Percentiles rank a stretch among this genome's conserved stretches.
phyloP scores from a whole-genome alignment of 306 rosid species.

The Fragaria vesca region DNA sequence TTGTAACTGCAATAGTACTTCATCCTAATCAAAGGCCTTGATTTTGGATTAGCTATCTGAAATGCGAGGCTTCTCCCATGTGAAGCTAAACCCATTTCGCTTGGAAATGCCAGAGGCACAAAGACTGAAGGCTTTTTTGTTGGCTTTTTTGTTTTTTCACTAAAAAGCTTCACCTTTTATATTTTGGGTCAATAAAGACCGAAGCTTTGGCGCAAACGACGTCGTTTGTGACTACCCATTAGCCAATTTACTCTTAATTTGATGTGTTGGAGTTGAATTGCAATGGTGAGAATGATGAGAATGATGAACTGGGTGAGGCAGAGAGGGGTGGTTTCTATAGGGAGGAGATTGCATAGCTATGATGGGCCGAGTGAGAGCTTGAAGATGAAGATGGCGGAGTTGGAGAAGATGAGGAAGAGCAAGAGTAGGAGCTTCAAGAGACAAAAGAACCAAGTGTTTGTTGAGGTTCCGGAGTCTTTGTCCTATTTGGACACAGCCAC shows the following conservation, averaged over 20 bases:
- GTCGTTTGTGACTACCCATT: not conserved
- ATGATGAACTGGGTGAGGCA: slow-evolving; percentile 34
- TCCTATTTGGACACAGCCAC: slow-evolving; percentile 79
- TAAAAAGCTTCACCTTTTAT: not conserved
- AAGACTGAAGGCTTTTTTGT: not conserved
- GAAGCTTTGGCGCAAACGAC: not conserved
- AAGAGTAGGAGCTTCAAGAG: slow-evolving; percentile 23
- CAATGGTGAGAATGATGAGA: not conserved
- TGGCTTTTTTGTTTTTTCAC: no score
- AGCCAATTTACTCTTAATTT: not conserved
- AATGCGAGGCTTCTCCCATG: slow-evolving; percentile 6
- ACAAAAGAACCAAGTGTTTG: slow-evolving; percentile 51
- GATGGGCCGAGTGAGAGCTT: slow-evolving; percentile 43
- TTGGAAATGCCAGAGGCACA: not conserved
- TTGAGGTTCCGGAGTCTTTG: slow-evolving; percentile 67
- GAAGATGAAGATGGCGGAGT: slow-evolving; percentile 45
- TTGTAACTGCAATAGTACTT: slow-evolving; percentile 23
- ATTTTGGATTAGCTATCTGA: slow-evolving; percentile 2
- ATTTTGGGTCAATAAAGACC: not conserved
- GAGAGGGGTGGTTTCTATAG: slow-evolving; percentile 24
- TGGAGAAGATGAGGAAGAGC: slow-evolving; percentile 51
- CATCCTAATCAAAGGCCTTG: slow-evolving; percentile 6
- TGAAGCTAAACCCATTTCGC: slow-evolving; percentile 15
- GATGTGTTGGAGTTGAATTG: not conserved
- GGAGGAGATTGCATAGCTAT: slow-evolving; percentile 30